phyloP scores from a whole-genome alignment of 495 filamentous ascomycete species.

The Niebla homalea region DNA sequence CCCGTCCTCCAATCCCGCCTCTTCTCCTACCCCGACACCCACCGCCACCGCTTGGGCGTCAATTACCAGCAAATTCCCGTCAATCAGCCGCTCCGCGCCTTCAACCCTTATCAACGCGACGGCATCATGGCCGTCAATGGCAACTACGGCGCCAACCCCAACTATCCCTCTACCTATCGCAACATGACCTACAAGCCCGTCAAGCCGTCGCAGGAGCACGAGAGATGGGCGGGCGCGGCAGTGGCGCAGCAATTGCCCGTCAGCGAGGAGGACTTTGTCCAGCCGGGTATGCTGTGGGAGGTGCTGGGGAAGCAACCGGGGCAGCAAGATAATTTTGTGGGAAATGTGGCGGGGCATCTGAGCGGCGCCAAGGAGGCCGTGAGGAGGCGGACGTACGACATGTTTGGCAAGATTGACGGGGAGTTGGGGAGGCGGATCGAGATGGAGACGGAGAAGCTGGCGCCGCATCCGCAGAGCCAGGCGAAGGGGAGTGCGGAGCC shows the following conservation, averaged over 20 bases:
- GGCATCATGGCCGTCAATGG: conserved; percentile 54
- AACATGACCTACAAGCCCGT: conserved; percentile 42
- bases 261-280: conserved; percentile 48
- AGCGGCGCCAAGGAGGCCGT: conserved; percentile 36
- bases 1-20: conserved; percentile 67
- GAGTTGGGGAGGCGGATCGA: conserved; percentile 18
- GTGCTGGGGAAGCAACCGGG: conserved; percentile 47
- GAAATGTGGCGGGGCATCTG: conserved; percentile 46
- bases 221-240: conserved; percentile 44
- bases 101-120: conserved; percentile 67
- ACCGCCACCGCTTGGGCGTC: conserved; percentile 63
- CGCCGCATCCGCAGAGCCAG: conserved; percentile 13
- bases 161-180: conserved; percentile 54
- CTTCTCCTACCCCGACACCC: conserved; percentile 74
- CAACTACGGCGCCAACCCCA: conserved; percentile 59
- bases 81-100: conserved; percentile 53
- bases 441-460: conserved; percentile 12
- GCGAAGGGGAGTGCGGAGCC: conserved; percentile 13
- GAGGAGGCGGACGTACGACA: conserved; percentile 43
- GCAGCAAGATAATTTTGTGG: conserved; percentile 54
- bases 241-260: conserved; percentile 31
- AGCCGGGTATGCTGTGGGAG: conserved; percentile 51
- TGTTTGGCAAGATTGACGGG: conserved; percentile 26
- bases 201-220: conserved; percentile 47
- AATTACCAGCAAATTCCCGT: conserved; percentile 82